Base-by-base conservation (phyloP, 352 stramenopile species). In the Phytophthora gonapodyides region DNA sequence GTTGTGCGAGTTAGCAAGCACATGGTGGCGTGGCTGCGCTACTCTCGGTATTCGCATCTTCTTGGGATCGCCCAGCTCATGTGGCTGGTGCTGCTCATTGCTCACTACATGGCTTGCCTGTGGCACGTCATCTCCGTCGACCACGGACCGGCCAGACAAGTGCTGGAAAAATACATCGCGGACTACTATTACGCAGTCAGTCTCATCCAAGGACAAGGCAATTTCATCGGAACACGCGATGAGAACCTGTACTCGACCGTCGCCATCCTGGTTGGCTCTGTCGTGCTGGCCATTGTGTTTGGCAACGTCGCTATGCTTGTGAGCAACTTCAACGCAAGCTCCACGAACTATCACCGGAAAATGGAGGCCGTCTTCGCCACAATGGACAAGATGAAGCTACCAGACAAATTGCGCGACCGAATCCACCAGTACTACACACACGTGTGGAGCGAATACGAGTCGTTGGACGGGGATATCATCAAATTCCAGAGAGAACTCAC, bases 221-320 rank as follows among this genome's bases (percentile, higher is more conserved):
- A 27, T 4, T 27, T 78, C 9, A 7, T 19, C 0, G 52, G 49
- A 0, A 52, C 1, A 70, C 52, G 0, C 31, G 56, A 12, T 15
- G 17, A 0, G 71, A 88, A 33, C 38, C 9, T 80, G 1, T 86
- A 80, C 41, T 68, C 60, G 0, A 62, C 58, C 0, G 36, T 84
- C 17, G 59, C 61, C 8, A 62, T 84, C n/a, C 61, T 89, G 3
- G 3, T 75, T 0, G 78, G 82, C 5, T 80, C 80, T 0, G 50
- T 88, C 30, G 27, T 80, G 0, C 49, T 91, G 1, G 80, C 78
- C 3, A 75, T 87, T 11, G 61, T 89, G 3, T 89, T 88, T 24
- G 79, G 77, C 13, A 40, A 87, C 42, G 79, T 91, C 8, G 71
- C 67, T 0, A 76, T 89, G 38, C 69, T 81, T 5, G 75, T 91